Conservation (phyloP, 352 stramenopile genomes). For the Elongisporangium prolatum region DNA sequence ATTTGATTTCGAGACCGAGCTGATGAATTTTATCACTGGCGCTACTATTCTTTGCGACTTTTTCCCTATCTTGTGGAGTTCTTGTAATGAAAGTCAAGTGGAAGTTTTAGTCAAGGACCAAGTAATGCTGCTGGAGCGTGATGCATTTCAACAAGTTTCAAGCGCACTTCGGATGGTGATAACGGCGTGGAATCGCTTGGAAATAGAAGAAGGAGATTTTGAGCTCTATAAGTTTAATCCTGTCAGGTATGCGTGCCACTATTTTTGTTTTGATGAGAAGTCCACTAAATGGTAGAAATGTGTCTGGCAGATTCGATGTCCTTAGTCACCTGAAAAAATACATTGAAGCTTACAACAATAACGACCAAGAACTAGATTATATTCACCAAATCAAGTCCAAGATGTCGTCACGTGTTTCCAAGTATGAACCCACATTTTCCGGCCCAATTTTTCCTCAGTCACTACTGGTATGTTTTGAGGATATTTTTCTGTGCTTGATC, state of each 20-base stretch:
- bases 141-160: conserved; percentile 51
- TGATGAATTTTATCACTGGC: conserved; percentile 27
- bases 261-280: conserved; percentile 1
- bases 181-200: conserved; percentile 21
- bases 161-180: conserved; percentile 31
- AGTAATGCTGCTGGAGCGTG: conserved; percentile 38
- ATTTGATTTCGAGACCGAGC: conserved; percentile 24
- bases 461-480: conserved; percentile 23
- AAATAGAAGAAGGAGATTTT: conserved; percentile 8
- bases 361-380: conserved; percentile 12
- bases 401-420: conserved; percentile 35
- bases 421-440: conserved; percentile 31
- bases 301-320: conserved; percentile 27
- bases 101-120: conserved; percentile 18
- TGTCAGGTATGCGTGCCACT: conserved; percentile 23
- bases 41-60: conserved; percentile 38
- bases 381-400: conserved; percentile 34
- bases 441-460: conserved; percentile 29
- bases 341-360: conserved; percentile 20
- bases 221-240: conserved; percentile 13
- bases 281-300: conserved; percentile 2
- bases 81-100: background rate
- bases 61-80: conserved; percentile 24
- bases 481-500: no score
- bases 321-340: conserved; percentile 38